A percentile compares a stretch with the other conserved stretches of the same genome.
These are phyloP conservation scores for Anthracocystis setariae DNA, from an alignment of 1,284 basidiomycete genomes.

Conservation along the genomic window DNA sequence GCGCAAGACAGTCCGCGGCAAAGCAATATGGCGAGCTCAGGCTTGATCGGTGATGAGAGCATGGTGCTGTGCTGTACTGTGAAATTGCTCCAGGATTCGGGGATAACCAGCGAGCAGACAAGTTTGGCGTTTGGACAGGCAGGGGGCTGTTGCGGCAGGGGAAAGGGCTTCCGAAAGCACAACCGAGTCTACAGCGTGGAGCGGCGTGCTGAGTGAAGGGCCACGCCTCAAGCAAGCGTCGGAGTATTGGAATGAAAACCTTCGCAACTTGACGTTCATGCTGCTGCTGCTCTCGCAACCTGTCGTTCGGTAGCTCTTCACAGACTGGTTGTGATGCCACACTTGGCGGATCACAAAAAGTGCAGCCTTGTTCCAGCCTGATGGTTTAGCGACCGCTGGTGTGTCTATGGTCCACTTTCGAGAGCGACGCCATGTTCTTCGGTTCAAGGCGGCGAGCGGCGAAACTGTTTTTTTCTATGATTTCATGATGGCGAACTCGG, in stretches of 20 bases:
- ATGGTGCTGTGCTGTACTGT: no score
- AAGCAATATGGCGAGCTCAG: neutral
- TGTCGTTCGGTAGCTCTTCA: slow-evolving; percentile 22
- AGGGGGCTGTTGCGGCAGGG: neutral
- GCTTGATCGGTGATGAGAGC: slow-evolving; percentile 1
- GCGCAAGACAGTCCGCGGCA: neutral
- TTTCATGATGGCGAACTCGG: slow-evolving; percentile 6
- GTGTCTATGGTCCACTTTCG: neutral
- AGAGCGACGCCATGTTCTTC: neutral
- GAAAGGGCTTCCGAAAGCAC: neutral
- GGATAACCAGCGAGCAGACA: no score
- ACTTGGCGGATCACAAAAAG: neutral
- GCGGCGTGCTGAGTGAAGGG: no score
- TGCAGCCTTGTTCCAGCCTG: slow-evolving; percentile 6
- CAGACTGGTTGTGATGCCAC: neutral
- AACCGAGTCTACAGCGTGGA: neutral
- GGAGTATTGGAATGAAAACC: neutral
- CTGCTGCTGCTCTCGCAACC: no score
- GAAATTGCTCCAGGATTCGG: no score
- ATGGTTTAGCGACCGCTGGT: neutral
- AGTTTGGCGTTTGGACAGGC: no score
- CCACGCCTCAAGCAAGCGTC: neutral
- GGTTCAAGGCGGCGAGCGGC: neutral
- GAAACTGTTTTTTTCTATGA: neutral
- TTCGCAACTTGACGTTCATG: neutral